Evolutionary conservation across 768 basidiomycete genomes (phyloP), one percentile per base, ranked within the genome.

Genomic region (Auriscalpium orientale): DNA sequence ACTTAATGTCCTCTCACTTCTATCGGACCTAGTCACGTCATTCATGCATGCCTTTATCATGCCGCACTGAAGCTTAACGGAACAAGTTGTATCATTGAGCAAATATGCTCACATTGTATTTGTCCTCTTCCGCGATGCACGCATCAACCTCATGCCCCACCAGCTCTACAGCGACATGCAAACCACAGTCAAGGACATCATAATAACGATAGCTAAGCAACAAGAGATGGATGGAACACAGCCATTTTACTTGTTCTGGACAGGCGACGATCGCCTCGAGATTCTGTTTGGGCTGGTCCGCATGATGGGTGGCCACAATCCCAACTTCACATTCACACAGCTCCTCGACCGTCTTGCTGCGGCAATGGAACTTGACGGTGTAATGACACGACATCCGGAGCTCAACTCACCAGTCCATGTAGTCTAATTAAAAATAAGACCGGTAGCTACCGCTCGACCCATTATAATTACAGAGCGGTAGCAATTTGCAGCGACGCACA

Each of bases 171-270:
- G 51, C 6, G 61, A 62, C 44, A 59, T 33, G 4, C 58, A 60
- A 44, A 47, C 46, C 2, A 57, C 56, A 3, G 44, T 62, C 49
- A 70, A 49, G 58, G 51, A 57, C 62, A 21, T 63, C 58, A 55
- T 56, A 53, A 49, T 65, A 65, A 40, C 58, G 58, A 44, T 66
- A 55, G 68, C 52, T 11, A 57, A 44, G 44, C 61, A 60, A 37
- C 51, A 62, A 45, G 52, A 46, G 5, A 7, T 60, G 3, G 49
- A 62, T 51, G 46, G 52, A 4, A 40, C 10, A 9, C 47, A 57
- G 36, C 18, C 33, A 4, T 49, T 62, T 46, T 56, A 49, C 22
- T 33, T 62, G 1, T 60, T 57, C 21, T 52, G 8, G 43, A 40
- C 37, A 5, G 61, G 61, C 21, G 56, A 57, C 33, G 61, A 62